These are phyloP conservation scores for Paragyromitra xinjiangensis DNA, from an alignment of 495 filamentous ascomycete species.

Conservation along the genomic window DNA sequence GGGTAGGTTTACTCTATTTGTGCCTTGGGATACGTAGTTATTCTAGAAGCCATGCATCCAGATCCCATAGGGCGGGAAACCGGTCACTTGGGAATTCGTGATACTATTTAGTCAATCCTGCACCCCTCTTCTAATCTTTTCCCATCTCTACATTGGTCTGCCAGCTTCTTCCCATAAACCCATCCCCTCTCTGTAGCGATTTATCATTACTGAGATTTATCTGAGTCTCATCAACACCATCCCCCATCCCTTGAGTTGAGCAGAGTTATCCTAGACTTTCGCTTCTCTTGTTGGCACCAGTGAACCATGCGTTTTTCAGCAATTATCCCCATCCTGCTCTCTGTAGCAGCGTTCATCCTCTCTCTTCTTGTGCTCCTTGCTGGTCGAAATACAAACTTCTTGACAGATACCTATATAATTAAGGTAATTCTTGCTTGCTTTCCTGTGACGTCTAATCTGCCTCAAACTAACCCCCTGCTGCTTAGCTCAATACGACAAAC, in stretches of 20 bases:
- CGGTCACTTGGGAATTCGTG: neutral
- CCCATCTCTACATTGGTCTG: neutral
- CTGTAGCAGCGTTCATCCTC: slow-evolving; percentile 47
- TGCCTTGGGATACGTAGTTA: neutral
- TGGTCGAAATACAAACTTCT: slow-evolving; percentile 40
- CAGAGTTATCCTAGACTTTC: neutral
- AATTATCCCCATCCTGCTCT: slow-evolving; percentile 49
- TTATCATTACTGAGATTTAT: neutral
- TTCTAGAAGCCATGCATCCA: neutral
- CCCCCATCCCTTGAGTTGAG: neutral
- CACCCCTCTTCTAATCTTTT: neutral
- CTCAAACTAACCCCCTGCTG: neutral
- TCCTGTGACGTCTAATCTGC: neutral
- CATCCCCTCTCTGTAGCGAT: neutral
- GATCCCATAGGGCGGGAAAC: neutral
- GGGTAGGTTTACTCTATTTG: neutral
- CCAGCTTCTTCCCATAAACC: neutral
- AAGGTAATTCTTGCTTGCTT: slow-evolving; percentile 29
- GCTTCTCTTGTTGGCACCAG: neutral
- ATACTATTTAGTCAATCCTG: slow-evolving; percentile 21
- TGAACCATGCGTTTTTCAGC: slow-evolving; percentile 49
- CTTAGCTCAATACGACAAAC: slow-evolving; percentile 50
- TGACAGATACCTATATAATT: slow-evolving; percentile 52
- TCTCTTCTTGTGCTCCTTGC: slow-evolving; percentile 49
- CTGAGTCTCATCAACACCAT: neutral